Evolutionary conservation across 2,329 filamentous ascomycete genomes (phyloP).

Genomic region (Epichloe hybrida): DNA sequence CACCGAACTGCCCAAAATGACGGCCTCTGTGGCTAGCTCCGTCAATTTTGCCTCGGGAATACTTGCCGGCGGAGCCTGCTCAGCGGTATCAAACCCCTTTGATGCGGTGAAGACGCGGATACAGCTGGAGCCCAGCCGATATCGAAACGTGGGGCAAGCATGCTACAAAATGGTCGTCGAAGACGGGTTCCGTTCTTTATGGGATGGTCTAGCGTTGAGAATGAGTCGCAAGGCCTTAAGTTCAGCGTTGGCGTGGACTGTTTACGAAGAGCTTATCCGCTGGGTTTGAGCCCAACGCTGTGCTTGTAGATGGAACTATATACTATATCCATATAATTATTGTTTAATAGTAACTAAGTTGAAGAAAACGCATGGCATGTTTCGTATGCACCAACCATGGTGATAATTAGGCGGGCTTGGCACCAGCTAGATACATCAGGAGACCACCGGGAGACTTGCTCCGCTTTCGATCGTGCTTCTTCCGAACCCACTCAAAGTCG

Average conservation of each 20-base stretch:
- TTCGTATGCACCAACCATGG: too few species aligned
- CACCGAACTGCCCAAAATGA: slow-evolving; percentile 15
- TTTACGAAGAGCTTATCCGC: slow-evolving; percentile 87
- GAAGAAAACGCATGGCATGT: too few species aligned
- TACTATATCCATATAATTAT: too few species aligned
- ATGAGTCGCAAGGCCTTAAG: slow-evolving; percentile 88
- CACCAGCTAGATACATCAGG: slow-evolving; percentile 45
- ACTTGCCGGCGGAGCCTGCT: slow-evolving; percentile 68
- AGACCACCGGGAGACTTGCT: slow-evolving; percentile 40
- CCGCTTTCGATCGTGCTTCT: slow-evolving; percentile 38
- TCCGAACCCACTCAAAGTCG: slow-evolving; percentile 43
- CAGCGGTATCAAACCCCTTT: slow-evolving; percentile 86
- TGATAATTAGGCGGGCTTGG: slow-evolving; percentile 3
- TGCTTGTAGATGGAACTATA: too few species aligned
- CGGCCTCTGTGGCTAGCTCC: slow-evolving; percentile 31
- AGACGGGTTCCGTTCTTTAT: slow-evolving; percentile 68
- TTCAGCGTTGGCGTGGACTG: slow-evolving; percentile 86
- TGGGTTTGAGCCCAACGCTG: slow-evolving; percentile 19
- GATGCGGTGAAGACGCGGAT: slow-evolving; percentile 93
- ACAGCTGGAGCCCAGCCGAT: slow-evolving; percentile 73
- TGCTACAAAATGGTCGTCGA: slow-evolving; percentile 64
- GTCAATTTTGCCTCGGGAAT: slow-evolving; percentile 82
- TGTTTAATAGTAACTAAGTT: too few species aligned
- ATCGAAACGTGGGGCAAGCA: slow-evolving; percentile 71
- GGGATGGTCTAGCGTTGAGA: slow-evolving; percentile 72